A percentile compares a stretch with the other conserved stretches of the same genome.
Evolutionary conservation across 169 alveolate genomes (phyloP).

Genomic region (Plasmodium yoelii): DNA sequence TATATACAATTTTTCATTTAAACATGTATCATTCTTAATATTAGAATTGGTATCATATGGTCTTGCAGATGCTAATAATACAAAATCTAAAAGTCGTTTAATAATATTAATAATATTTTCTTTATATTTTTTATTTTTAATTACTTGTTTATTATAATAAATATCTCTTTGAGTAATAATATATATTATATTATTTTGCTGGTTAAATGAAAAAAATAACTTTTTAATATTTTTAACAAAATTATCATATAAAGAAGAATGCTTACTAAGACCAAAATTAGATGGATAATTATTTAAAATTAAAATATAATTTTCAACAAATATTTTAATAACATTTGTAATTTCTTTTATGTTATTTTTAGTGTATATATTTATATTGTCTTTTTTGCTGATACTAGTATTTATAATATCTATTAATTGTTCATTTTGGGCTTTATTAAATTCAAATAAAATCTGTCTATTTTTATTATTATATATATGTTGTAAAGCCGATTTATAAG

Average conservation of each 20-base stretch:
- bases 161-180: slow-evolving; percentile 60
- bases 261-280: slow-evolving; percentile 29
- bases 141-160: slow-evolving; percentile 28
- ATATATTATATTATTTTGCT: slow-evolving; percentile 44
- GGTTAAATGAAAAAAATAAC: slow-evolving; percentile 53
- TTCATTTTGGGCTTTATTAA: slow-evolving; percentile 11
- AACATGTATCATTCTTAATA: slow-evolving; percentile 14
- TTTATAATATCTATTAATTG: slow-evolving; percentile 31
- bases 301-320: slow-evolving; percentile 56
- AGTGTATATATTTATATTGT: slow-evolving; percentile 10
- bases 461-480: slow-evolving; percentile 13
- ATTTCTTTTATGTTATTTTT: slow-evolving; percentile 27
- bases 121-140: slow-evolving; percentile 16
- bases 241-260: slow-evolving; percentile 33
- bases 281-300: slow-evolving; percentile 63
- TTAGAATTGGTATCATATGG: slow-evolving; percentile 18
- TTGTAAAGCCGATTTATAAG: slow-evolving; percentile 50
- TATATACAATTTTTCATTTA: slow-evolving; percentile 2
- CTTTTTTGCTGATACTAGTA: slow-evolving; percentile 15
- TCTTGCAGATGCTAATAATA: slow-evolving; percentile 51
- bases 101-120: slow-evolving; percentile 15
- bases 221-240: slow-evolving; percentile 41
- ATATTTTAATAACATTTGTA: slow-evolving; percentile 18
- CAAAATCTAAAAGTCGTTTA: slow-evolving; percentile 20
- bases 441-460: slow-evolving; percentile 10